Evolutionary conservation across 192 early-diverging fungal genomes (phyloP), one percentile per base, ranked within the genome.

Genomic region (Pilobolus umbonatus): DNA sequence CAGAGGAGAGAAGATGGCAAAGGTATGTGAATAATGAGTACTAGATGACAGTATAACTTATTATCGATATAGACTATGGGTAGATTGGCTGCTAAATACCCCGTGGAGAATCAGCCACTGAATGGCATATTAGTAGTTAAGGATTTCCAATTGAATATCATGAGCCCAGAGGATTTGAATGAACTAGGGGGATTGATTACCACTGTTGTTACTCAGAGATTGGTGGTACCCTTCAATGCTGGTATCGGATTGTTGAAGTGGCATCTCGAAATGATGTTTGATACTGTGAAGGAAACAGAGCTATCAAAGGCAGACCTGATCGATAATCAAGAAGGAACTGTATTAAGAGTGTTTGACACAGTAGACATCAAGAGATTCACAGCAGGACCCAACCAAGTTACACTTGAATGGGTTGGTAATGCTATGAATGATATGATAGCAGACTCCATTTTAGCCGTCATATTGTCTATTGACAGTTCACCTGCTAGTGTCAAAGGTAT

Each of bases 201-300:
- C 0, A 85, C 89, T 10, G 78, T 82, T 1, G 68, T 98, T 3
- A 70, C 87, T 44, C 94, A 97, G 72, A 77, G 87, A 57, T 88
- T 87, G 36, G 71, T 74, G 9, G 80, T 99, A 10, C 80, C 87
- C 1, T 89, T 85, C 52, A 78, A 83, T 38, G 91, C 88, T 11
- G 82, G 89, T 0, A 83, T 91, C 42, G 76, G 81, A 3, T 64
- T 99, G 44, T 79, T 99, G 17, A 82, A 81, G 57, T 92, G 89
- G 80, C 92, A 97, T 73, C 73, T 99, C 17, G 91, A 90, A 65
- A 88, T 88, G 65, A 95, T 98, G 92, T 99, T 91, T 86, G 96
- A 93, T 42, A 63, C 68, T 19, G 65, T 91, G 5, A 60, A 76
- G 34, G 79, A 82, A 39, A 63, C 64, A 21, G 73, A 75, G 35